Base-by-base conservation (phyloP, 306 rosid species). In the Vigna nakashimae region DNA sequence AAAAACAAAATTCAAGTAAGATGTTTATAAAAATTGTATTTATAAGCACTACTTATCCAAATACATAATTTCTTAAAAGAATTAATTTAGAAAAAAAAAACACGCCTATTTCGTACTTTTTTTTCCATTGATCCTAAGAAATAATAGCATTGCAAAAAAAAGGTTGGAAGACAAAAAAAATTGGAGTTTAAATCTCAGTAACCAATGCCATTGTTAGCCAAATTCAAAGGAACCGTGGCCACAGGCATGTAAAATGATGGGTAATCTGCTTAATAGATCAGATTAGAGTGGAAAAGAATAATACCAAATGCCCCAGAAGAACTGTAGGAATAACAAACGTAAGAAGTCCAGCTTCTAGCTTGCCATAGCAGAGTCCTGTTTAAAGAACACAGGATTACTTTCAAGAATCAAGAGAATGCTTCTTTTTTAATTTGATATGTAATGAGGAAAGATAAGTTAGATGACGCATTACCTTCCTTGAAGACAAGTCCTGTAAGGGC, bases 321-420 rank as follows among this genome's bases (percentile, higher is more conserved):
- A 89, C 22, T 7, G 65, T 62, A 14, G 98, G 98, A 59, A 92
- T 90, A 38, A 89, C 81, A 78, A 92, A 86, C 2, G 93, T 92
- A 67, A 94, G 93, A 70, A 90, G 6, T 82, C 95, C 97, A 57
- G 97, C 98, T 90, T 94, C 97, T 36, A 89, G 89, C 87, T 94
- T 92, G 46, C 95, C 98, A 58, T 92, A 94, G 88, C 97, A 94
- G n/a, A 94, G 88, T 83, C 98, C 98, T 91, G 89, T 77, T 82
- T 67, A 32, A 52, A 84, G 79, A 78, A 75, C 18, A 69, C 81
- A 77, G 52, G 32, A 63, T 24, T 18, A 48, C 36, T 32, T 62
- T 59, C 16, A 74, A 73, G 64, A 60, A 9, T 18, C 13, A 53
- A 53, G 42, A 82, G 18, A 49, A 71, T 28, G 76, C n/a, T 34